These are phyloP conservation scores for Alternaria burnsii DNA, from an alignment of 2,329 filamentous ascomycete species.

Conservation along the genomic window DNA sequence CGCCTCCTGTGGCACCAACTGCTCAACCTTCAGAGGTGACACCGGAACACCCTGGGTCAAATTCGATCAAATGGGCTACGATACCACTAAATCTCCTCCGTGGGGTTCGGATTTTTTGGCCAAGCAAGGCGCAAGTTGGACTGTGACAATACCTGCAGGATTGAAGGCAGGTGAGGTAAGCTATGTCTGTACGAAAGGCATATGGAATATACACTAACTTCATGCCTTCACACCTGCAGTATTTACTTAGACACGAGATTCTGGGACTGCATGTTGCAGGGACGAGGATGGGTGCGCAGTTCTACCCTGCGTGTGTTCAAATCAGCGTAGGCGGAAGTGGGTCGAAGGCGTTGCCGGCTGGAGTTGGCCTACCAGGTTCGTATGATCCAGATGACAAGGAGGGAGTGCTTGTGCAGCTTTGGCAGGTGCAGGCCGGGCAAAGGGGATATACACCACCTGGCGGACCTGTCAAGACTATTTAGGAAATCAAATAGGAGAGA, in stretches of 20 bases:
- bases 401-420: conserved; percentile 27
- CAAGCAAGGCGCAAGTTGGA: conserved; percentile 45
- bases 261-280: conserved; percentile 14
- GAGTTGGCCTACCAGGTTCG: conserved; percentile 31
- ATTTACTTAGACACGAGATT: conserved; percentile 33
- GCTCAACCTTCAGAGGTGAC: conserved; percentile 46
- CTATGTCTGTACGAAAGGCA: too few species aligned
- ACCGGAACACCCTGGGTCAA: conserved; percentile 50
- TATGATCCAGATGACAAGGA: conserved; percentile 33
- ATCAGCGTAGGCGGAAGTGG: conserved; percentile 25
- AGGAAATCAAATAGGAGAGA: background rate
- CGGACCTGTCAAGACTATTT: conserved; percentile 25
- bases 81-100: conserved; percentile 35
- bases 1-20: conserved; percentile 46
- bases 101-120: conserved; percentile 51
- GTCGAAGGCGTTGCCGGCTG: conserved; percentile 20
- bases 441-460: conserved; percentile 28
- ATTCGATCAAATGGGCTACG: conserved; percentile 49
- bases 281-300: conserved; percentile 28
- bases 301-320: conserved; percentile 29
- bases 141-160: conserved; percentile 41
- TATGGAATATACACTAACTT: too few species aligned
- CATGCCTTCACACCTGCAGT: too few species aligned
- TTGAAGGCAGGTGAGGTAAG: conserved; percentile 37
- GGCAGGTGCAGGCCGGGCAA: conserved; percentile 23